Base-by-base conservation (phyloP, 176 grass and related monocot species). In the Themeda triandra region DNA sequence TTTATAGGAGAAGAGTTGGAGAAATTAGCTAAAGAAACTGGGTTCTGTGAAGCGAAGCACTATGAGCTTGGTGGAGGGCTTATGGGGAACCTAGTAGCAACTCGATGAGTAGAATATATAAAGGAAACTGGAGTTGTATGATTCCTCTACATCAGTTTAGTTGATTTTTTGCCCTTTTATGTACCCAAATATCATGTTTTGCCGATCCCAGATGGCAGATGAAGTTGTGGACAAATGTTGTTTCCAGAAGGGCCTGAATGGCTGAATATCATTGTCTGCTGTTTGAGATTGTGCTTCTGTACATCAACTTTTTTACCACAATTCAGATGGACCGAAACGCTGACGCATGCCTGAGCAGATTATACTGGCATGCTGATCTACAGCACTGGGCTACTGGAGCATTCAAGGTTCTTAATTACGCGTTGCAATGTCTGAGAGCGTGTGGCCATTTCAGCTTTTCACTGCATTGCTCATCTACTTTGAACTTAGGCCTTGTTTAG, bases 31-130 rank as follows among this genome's bases (percentile, higher is more conserved):
- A 89, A 69, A 74, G 93, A 92, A 84, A 63, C 82, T 18, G 96
- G 91, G 32, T 95, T 98, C 92, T 94, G 91, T 69, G 75, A 69
- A 36, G 85, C 85, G 6, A 92, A 78, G 75, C 89, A 95, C 81
- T 94, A 92, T 12, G 96, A 98, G 88, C 87, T 95, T 81, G 89
- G 83, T 73, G 93, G 91, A 44, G 91, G 96, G 7, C 88, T 98
- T 65, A 95, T 98, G 93, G 93, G 96, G 1, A 89, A 92, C 58
- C 84, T 98, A 17, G 93, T 98, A 1, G 89, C 77, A 27, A 92
- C 83, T 54, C 69, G 89, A 29, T 93, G 86, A 90, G 1, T 73
- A 32, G 17, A 83, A 79, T 83, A n/a, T 78, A 48, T 21, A 6
- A 0, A 66, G 1, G 33, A 73, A 83, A 6, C 4, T 1, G 18